Conservation (phyloP, 441 rosid genomes). For the Dalechampia spathulata region DNA sequence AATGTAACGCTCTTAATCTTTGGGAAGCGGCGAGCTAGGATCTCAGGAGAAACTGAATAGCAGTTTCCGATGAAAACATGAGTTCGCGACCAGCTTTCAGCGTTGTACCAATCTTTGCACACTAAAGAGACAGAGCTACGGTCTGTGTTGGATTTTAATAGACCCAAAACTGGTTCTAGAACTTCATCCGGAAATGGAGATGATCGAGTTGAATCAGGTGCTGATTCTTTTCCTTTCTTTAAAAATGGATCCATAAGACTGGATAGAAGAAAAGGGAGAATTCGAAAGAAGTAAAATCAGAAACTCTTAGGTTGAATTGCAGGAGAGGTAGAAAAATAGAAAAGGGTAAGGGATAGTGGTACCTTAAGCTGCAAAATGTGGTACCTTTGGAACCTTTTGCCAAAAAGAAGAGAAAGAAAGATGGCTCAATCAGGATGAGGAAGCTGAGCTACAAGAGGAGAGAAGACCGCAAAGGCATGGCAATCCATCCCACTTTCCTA, state of each 20-base stretch:
- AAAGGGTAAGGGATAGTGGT: no score
- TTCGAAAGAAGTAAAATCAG: neutral
- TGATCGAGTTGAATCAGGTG: slow-evolving; percentile 9
- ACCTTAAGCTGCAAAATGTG: no score
- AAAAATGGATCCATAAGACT: slow-evolving; percentile 29
- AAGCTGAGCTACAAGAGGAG: no score
- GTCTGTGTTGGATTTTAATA: slow-evolving; percentile 41
- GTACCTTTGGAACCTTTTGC: no score
- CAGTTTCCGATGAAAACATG: slow-evolving; percentile 63
- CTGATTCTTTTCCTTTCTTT: slow-evolving; percentile 24
- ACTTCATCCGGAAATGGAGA: slow-evolving; percentile 56
- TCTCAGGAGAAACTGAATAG: slow-evolving; percentile 57
- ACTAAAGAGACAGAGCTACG: slow-evolving; percentile 58
- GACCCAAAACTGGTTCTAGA: slow-evolving; percentile 45
- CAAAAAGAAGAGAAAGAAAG: no score
- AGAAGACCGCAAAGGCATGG: no score
- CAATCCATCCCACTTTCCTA: no score
- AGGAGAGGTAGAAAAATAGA: no score
- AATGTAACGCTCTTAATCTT: slow-evolving; percentile 46
- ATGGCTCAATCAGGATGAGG: no score
- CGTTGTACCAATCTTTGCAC: slow-evolving; percentile 58
- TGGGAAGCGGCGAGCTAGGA: slow-evolving; percentile 45
- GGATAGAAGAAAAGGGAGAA: neutral
- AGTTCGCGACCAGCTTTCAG: slow-evolving; percentile 56
- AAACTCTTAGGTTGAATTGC: neutral